These are phyloP conservation scores for Astrothelium macrocarpum DNA, from an alignment of 495 filamentous ascomycete species.

Conservation along the genomic window DNA sequence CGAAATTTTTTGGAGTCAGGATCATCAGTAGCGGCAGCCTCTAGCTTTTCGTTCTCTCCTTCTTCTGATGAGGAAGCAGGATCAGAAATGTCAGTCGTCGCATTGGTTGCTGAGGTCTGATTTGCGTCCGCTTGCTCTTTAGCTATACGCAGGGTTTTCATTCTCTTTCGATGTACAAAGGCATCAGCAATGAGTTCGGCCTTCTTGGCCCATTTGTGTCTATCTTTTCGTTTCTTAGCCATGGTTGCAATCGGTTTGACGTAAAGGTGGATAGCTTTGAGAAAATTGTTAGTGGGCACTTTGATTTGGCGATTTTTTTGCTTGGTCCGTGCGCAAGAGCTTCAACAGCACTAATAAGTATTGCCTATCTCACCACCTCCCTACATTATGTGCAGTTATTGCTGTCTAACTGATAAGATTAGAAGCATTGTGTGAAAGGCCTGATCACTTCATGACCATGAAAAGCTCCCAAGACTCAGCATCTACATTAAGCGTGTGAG, in stretches of 20 bases:
- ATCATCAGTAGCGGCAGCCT: neutral
- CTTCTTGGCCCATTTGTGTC: neutral
- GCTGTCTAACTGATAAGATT: no score
- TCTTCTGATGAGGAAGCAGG: no score
- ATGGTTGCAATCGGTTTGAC: neutral
- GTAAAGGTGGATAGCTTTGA: neutral
- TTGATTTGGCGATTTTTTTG: no score
- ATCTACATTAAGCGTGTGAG: no score
- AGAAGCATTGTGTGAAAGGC: no score
- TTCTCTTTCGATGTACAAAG: conserved; percentile 1
- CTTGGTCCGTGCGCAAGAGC: neutral
- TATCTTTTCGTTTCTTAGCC: neutral
- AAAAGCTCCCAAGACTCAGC: no score
- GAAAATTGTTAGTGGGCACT: neutral
- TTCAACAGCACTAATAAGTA: neutral
- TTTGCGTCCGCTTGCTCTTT: conserved; percentile 2
- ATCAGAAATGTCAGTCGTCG: neutral
- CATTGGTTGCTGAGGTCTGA: neutral
- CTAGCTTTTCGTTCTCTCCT: no score
- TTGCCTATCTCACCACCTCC: neutral
- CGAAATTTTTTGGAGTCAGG: neutral
- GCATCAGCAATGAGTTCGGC: conserved; percentile 4
- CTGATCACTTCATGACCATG: no score
- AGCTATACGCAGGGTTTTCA: neutral
- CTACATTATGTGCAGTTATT: no score